Conservation (phyloP, 495 filamentous ascomycete genomes). For the Elasticomyces elasticus region DNA sequence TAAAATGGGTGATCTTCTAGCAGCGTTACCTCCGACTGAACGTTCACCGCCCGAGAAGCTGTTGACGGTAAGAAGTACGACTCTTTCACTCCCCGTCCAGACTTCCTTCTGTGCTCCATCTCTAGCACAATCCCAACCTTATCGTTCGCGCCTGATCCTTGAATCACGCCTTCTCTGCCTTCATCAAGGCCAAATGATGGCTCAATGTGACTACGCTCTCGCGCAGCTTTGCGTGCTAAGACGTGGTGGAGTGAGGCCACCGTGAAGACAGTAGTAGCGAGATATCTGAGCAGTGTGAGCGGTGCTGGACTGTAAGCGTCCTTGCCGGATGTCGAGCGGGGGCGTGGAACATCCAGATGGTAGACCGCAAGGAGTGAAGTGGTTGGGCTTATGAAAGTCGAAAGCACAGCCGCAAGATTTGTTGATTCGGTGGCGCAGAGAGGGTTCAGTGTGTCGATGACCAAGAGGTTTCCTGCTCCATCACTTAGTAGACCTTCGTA, state of each 20-base stretch:
- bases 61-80: constrained; percentile 55
- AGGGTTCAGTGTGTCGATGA: constrained; percentile 54
- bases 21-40: constrained; percentile 48
- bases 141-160: constrained; percentile 46
- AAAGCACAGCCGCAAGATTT: constrained; percentile 45
- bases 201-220: constrained; percentile 55
- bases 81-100: constrained; percentile 66
- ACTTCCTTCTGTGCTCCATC: constrained; percentile 74
- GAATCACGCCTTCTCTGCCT: constrained; percentile 60
- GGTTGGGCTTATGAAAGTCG: constrained; percentile 38
- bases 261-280: constrained; percentile 58
- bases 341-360: constrained; percentile 52
- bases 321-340: background rate
- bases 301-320: constrained; percentile 57
- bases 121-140: constrained; percentile 59
- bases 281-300: constrained; percentile 49
- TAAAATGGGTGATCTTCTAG: constrained; percentile 72
- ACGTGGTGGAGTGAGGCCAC: constrained; percentile 58
- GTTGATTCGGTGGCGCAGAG: constrained; percentile 33
- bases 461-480: constrained; percentile 37
- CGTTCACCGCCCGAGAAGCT: constrained; percentile 12
- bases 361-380: constrained; percentile 53
- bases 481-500: constrained; percentile 23
- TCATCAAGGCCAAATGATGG: constrained; percentile 72
- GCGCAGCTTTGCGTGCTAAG: constrained; percentile 55